These are phyloP conservation scores for Phytophthora sp. DNA, from an alignment of 352 stramenopile genomes.

Conservation along the genomic window DNA sequence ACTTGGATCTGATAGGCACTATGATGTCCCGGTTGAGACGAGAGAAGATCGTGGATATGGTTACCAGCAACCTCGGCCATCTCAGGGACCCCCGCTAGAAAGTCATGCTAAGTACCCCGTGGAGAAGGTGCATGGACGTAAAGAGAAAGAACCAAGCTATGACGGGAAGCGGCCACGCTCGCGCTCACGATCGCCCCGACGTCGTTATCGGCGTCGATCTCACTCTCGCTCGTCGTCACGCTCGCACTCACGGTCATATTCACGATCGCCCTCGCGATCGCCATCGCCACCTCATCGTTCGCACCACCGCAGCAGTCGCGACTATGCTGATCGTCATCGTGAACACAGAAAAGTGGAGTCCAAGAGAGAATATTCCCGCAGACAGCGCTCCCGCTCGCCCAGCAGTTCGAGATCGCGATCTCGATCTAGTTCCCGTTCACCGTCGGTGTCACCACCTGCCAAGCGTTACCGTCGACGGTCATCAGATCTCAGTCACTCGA, in stretches of 20 bases:
- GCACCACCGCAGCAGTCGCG: conserved; percentile 31
- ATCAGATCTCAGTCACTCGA: conserved; percentile 25
- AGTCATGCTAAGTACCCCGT: conserved; percentile 17
- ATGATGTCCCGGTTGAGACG: neutral
- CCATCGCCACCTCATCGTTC: conserved; percentile 27
- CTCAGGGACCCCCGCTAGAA: conserved; percentile 5
- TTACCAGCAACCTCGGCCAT: conserved; percentile 8
- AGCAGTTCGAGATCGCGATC: conserved; percentile 48
- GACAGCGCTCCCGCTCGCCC: conserved; percentile 38
- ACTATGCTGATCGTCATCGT: conserved; percentile 24
- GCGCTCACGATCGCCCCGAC: conserved; percentile 41
- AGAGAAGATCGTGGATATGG: conserved; percentile 36
- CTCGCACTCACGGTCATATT: conserved; percentile 49
- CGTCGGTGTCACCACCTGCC: conserved; percentile 29
- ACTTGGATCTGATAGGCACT: neutral
- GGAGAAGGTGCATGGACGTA: conserved; percentile 3
- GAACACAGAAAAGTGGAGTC: conserved; percentile 23
- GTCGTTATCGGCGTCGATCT: conserved; percentile 38
- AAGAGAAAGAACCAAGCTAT: conserved; percentile 27
- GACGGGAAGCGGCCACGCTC: conserved; percentile 36
- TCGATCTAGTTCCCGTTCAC: conserved; percentile 46
- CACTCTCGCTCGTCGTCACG: conserved; percentile 48
- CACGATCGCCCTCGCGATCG: conserved; percentile 31
- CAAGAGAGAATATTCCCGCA: conserved; percentile 29
- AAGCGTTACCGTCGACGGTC: conserved; percentile 41